Percentiles rank a stretch among this genome's conserved stretches.
phyloP scores from a whole-genome alignment of 2,329 filamentous ascomycete species.

The Meredithiella fracta region DNA sequence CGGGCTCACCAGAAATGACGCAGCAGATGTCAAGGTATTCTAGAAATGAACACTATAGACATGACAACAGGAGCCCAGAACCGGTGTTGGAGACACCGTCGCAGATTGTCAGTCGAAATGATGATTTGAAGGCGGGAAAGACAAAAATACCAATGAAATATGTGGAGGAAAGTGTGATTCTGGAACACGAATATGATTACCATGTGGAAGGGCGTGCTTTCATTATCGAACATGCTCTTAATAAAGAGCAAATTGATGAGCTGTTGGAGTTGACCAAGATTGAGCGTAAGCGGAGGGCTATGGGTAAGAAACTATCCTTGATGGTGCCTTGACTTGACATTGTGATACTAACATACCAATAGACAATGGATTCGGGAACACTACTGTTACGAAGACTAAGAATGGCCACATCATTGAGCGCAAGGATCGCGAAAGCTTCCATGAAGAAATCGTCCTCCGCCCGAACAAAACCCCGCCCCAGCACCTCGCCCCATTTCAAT shows the following conservation, averaged over 20 bases:
- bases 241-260: slow-evolving; percentile 82
- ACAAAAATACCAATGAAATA: slow-evolving; percentile 71
- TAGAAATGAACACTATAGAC: slow-evolving; percentile 2
- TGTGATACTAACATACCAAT: too few relatives aligned
- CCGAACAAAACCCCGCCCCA: background rate
- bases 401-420: slow-evolving; percentile 12
- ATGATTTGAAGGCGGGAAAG: slow-evolving; percentile 71
- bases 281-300: slow-evolving; percentile 41
- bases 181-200: slow-evolving; percentile 73
- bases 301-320: background rate
- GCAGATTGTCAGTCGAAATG: slow-evolving; percentile 36
- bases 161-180: slow-evolving; percentile 64
- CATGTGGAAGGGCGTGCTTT: slow-evolving; percentile 72
- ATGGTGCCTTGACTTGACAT: background rate
- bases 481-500: background rate
- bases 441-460: slow-evolving; percentile 12
- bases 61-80: background rate
- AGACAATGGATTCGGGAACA: background rate
- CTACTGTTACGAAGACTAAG: slow-evolving; percentile 7
- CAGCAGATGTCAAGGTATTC: slow-evolving; percentile 3
- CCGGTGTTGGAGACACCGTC: slow-evolving; percentile 18
- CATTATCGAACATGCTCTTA: slow-evolving; percentile 68
- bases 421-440: slow-evolving; percentile 11
- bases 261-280: slow-evolving; percentile 69
- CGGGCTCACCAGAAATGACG: background rate